A percentile compares a stretch with the other conserved stretches of the same genome.
phyloP scores from a whole-genome alignment of 2,329 filamentous ascomycete species.

The Colletotrichum musae region DNA sequence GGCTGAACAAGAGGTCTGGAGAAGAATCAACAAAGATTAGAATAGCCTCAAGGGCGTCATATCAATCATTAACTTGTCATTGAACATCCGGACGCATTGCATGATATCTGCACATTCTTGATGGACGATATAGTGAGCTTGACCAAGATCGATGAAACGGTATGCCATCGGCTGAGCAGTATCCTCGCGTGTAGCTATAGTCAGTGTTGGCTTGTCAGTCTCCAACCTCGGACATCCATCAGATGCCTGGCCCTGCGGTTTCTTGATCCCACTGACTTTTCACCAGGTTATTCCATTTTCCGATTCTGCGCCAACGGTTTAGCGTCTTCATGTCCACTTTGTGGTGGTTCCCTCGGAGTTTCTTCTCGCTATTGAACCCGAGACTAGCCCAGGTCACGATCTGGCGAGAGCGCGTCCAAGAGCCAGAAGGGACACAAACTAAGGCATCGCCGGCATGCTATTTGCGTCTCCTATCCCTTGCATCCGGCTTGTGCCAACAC shows the following conservation, averaged over 20 bases:
- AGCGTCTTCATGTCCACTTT: slow-evolving; percentile 9
- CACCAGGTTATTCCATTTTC: slow-evolving; percentile 21
- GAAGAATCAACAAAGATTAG: slow-evolving; percentile 72
- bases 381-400: slow-evolving; percentile 21
- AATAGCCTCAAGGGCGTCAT: slow-evolving; percentile 5
- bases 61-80: slow-evolving; percentile 8
- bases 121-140: not conserved
- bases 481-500: slow-evolving; percentile 1
- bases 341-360: slow-evolving; percentile 12
- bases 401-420: slow-evolving; percentile 14
- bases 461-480: slow-evolving; percentile 11
- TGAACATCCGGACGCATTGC: not conserved
- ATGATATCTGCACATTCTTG: not conserved
- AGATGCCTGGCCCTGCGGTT: slow-evolving; percentile 10
- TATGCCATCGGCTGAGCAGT: not conserved
- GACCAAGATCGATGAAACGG: not conserved
- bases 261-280: slow-evolving; percentile 7
- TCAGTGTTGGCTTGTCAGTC: slow-evolving; percentile 20
- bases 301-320: slow-evolving; percentile 1
- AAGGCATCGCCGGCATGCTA: slow-evolving; percentile 11
- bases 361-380: slow-evolving; percentile 11
- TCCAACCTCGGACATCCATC: slow-evolving; percentile 25
- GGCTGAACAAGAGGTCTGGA: slow-evolving; percentile 75
- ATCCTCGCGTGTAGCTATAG: not conserved
- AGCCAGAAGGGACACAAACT: slow-evolving; percentile 9